Evolutionary conservation across 1,284 basidiomycete genomes (phyloP), one percentile per base, ranked within the genome.

Genomic region (Cystobasidium slooffiae): DNA sequence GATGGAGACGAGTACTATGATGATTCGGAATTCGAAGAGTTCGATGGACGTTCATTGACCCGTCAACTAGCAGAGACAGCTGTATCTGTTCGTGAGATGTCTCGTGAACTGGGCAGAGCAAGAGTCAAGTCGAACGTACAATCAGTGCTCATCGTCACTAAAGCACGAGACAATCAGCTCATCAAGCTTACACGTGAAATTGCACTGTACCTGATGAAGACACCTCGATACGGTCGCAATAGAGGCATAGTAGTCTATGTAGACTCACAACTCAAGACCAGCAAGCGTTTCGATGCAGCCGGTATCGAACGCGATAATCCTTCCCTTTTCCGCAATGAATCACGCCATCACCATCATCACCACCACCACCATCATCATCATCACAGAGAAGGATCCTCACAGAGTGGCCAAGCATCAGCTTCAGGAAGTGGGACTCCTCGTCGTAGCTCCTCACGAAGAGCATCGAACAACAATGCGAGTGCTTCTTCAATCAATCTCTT

Each of bases 51-150:
- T 37, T 80, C 78, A 80, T 84, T 98, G 78, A 98, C 97, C 3
- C 90, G 88, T 79, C 93, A 95, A 81, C 86, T 99, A 18, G 97
- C 96, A 8, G 95, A 96, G 84, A 99, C 96, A 16, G 97, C 96
- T 16, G 93, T 96, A 31, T 92, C 94, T 53, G 96, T 99, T 37
- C 88, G 96, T 65, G 97, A 99, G 84, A 96, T 98, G 93, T 96
- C 93, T 88, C 97, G 97, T 83, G 93, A 97, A 84, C 90, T 99
- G 47, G 95, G 94, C 68, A 91, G 95, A 68, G 94, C 95, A 5
- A 88, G 93, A 53, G 93, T 99, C 75, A 90, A 90, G 75, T 91
- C 92, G 5, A 91, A 91, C 80, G 94, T 98, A 75, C 92, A 98
- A 82, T 93, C 88, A 76, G 88, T 99, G 75, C 87, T 99, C 76